Conservation (phyloP, 1,139 yeast genomes). For the Insectozyma bohioensis region DNA sequence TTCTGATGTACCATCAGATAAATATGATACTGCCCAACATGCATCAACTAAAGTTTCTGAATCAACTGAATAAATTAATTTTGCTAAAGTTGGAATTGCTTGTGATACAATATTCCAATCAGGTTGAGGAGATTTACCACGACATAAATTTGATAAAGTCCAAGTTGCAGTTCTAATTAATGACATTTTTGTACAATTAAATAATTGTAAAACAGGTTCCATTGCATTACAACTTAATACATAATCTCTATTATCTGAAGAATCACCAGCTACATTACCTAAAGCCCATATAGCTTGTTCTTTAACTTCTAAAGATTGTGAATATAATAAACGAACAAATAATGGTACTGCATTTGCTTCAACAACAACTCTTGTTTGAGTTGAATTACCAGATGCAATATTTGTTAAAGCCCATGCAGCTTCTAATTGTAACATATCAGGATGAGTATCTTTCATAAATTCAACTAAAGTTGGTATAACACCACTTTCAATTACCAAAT, state of each 20-base stretch:
- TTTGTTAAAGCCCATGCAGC: constrained; percentile 99
- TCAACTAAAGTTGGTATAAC: constrained; percentile 89
- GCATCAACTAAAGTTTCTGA: constrained; percentile 95
- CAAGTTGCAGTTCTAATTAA: constrained; percentile 95
- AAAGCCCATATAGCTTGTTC: constrained; percentile 99
- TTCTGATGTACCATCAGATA: constrained; percentile 88
- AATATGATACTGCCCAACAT: constrained; percentile 97
- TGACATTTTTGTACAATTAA: constrained; percentile 80
- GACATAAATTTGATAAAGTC: constrained; percentile 94
- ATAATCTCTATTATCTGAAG: constrained; percentile 82
- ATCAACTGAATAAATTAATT: constrained; percentile 85
- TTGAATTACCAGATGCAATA: constrained; percentile 93
- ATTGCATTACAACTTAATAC: constrained; percentile 85
- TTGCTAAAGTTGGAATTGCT: constrained; percentile 90
- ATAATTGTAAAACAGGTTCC: constrained; percentile 79
- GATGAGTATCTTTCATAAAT: constrained; percentile 76
- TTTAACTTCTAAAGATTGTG: constrained; percentile 85
- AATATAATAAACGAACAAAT: constrained; percentile 77
- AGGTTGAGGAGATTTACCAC: constrained; percentile 96
- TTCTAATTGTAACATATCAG: constrained; percentile 89
- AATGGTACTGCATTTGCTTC: constrained; percentile 92
- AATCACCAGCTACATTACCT: constrained; percentile 98
- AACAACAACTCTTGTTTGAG: constrained; percentile 87
- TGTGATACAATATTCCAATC: constrained; percentile 85
- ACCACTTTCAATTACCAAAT: constrained; percentile 87